A percentile compares a stretch with the other conserved stretches of the same genome.
These are phyloP conservation scores for Funneliformis caledonium DNA, from an alignment of 371 early-diverging fungal genomes.

Conservation along the genomic window DNA sequence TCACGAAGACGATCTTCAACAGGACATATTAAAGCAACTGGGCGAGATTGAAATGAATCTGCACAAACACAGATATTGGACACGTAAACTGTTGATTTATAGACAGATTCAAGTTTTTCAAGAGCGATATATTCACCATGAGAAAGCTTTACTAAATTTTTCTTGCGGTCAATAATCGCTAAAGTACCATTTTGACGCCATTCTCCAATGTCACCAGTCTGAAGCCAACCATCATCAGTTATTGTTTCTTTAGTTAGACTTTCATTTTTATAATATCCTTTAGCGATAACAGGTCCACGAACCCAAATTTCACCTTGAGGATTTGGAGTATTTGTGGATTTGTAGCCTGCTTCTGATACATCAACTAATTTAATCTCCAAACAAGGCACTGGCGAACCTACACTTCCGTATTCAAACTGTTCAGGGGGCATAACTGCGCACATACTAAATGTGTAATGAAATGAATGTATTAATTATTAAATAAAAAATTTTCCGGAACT, in stretches of 20 bases:
- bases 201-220: constrained; percentile 95
- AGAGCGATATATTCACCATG: constrained; percentile 98
- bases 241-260: constrained; percentile 77
- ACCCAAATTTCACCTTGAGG: constrained; percentile 91
- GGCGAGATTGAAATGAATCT: constrained; percentile 67
- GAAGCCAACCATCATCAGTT: constrained; percentile 89
- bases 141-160: constrained; percentile 86
- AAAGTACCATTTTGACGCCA: constrained; percentile 73
- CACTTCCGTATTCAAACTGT: constrained; percentile 62
- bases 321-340: constrained; percentile 63
- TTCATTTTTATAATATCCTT: constrained; percentile 81
- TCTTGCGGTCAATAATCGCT: constrained; percentile 83
- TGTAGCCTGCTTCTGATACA: constrained; percentile 81
- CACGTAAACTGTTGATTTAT: constrained; percentile 78
- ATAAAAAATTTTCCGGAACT: background rate
- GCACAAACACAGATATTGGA: constrained; percentile 89
- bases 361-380: constrained; percentile 90
- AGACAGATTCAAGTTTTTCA: constrained; percentile 96
- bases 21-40: constrained; percentile 79
- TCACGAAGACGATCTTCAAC: constrained; percentile 54
- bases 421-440: constrained; percentile 68
- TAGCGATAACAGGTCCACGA: constrained; percentile 79
- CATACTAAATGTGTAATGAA: constrained; percentile 51
- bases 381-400: constrained; percentile 86
- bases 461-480: background rate